These are phyloP conservation scores for barrel medic (Medicago truncatula) DNA, from an alignment of 306 rosid species.

Conservation along the genomic window DNA sequence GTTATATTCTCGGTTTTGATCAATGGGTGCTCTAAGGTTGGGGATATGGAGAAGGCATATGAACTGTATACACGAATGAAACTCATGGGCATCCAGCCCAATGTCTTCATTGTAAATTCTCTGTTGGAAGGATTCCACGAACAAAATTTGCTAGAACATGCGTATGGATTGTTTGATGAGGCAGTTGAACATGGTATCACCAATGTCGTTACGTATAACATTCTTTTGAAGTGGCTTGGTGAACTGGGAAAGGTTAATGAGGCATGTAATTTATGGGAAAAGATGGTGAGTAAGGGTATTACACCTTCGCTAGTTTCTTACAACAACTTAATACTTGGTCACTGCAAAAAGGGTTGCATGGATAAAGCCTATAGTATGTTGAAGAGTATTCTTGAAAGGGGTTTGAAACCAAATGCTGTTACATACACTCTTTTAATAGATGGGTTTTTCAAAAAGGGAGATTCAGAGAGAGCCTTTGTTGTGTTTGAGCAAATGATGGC, in stretches of 20 bases:
- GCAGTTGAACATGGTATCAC: conserved; percentile 65
- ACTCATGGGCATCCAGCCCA: conserved; percentile 51
- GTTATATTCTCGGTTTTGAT: conserved; percentile 63
- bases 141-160: conserved; percentile 53
- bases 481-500: conserved; percentile 67
- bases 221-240: conserved; percentile 59
- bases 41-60: conserved; percentile 63
- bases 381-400: conserved; percentile 58
- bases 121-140: conserved; percentile 58
- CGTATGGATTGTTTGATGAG: conserved; percentile 61
- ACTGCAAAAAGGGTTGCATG: conserved; percentile 62
- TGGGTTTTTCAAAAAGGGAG: conserved; percentile 69
- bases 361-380: conserved; percentile 53
- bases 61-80: conserved; percentile 74
- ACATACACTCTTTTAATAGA: conserved; percentile 63
- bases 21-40: conserved; percentile 59
- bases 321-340: conserved; percentile 69
- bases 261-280: conserved; percentile 63
- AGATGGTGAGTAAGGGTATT: conserved; percentile 62
- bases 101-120: conserved; percentile 52
- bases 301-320: conserved; percentile 62
- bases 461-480: conserved; percentile 48
- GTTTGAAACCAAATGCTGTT: conserved; percentile 63
- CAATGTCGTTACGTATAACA: conserved; percentile 56
- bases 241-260: conserved; percentile 60